phyloP scores from a whole-genome alignment of 306 rosid genomes.

The Cucurbita maxima region DNA sequence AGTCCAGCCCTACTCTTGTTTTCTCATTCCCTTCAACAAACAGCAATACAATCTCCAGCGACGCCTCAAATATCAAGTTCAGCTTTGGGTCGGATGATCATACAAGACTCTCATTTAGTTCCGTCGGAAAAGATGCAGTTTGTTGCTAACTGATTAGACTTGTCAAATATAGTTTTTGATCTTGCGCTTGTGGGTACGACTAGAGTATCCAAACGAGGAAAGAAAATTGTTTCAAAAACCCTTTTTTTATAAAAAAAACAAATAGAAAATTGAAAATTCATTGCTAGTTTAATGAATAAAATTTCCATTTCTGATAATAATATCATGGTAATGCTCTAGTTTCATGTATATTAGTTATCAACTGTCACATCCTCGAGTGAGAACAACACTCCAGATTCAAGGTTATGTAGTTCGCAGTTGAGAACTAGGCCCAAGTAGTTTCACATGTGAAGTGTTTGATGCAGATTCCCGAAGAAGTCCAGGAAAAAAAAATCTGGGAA shows the following conservation, averaged over 20 bases:
- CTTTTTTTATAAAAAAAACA: neutral
- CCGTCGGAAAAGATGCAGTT: conserved; percentile 34
- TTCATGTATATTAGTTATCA: neutral
- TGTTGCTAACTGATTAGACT: conserved; percentile 24
- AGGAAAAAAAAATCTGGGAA: neutral
- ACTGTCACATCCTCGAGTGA: neutral
- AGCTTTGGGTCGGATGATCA: conserved; percentile 52
- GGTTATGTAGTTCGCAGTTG: neutral
- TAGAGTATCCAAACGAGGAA: neutral
- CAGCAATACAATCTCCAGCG: conserved; percentile 18
- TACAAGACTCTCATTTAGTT: conserved; percentile 36
- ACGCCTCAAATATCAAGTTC: conserved; percentile 34
- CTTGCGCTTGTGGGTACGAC: neutral
- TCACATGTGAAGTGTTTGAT: neutral
- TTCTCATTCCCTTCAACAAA: conserved; percentile 73
- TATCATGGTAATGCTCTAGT: neutral
- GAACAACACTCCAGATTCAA: neutral
- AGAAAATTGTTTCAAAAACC: neutral
- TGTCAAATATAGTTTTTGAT: neutral
- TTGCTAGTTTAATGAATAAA: neutral
- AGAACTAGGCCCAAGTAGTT: neutral
- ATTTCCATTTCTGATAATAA: neutral
- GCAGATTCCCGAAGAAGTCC: neutral
- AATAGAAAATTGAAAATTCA: neutral
- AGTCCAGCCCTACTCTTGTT: conserved; percentile 25